A percentile compares a stretch with the other conserved stretches of the same genome.
Conservation (phyloP, 805 yeast genomes). For the Kuraishia piskuri region DNA sequence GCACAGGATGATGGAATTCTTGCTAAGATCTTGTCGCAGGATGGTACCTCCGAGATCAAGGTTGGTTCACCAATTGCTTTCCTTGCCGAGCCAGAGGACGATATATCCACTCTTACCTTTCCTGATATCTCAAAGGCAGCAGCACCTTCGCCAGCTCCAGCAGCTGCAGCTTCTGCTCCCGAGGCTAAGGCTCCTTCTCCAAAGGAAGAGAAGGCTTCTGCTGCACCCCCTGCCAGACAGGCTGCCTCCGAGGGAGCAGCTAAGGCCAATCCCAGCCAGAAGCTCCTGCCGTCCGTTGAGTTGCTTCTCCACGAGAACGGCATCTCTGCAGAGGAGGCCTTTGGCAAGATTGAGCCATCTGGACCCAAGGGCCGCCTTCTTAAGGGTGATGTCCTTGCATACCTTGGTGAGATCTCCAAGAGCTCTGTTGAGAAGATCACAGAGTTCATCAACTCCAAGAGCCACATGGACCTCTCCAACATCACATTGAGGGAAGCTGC, state of each 20-base stretch:
- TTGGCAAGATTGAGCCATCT: constrained; percentile 64
- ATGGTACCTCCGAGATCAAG: constrained; percentile 72
- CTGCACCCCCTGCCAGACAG: constrained; percentile 12
- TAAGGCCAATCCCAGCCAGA: constrained; percentile 58
- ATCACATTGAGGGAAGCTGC: constrained; percentile 37
- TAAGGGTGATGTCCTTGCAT: constrained; percentile 87
- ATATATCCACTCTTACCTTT: constrained; percentile 50
- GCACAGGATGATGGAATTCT: constrained; percentile 88
- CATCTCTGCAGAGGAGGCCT: constrained; percentile 64
- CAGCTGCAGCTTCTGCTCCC: constrained; percentile 15
- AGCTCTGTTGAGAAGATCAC: constrained; percentile 47
- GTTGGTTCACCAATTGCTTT: constrained; percentile 91
- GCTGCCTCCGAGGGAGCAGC: constrained; percentile 8
- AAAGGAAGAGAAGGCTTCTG: constrained; percentile 12
- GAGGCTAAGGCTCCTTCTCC: constrained; percentile 11
- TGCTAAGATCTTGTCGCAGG: constrained; percentile 61
- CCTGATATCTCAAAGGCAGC: constrained; percentile 35
- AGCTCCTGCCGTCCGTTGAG: constrained; percentile 73
- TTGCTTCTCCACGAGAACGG: constrained; percentile 50
- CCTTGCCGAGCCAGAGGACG: constrained; percentile 84
- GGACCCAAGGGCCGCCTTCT: constrained; percentile 86
- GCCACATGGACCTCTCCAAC: constrained; percentile 65
- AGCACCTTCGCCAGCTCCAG: constrained; percentile 12
- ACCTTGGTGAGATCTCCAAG: constrained; percentile 60
- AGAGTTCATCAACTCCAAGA: constrained; percentile 43